Percentiles rank a stretch among this genome's conserved stretches.
Evolutionary conservation across 352 stramenopile genomes (phyloP).

Genomic region (Paralagenidium karlingii): DNA sequence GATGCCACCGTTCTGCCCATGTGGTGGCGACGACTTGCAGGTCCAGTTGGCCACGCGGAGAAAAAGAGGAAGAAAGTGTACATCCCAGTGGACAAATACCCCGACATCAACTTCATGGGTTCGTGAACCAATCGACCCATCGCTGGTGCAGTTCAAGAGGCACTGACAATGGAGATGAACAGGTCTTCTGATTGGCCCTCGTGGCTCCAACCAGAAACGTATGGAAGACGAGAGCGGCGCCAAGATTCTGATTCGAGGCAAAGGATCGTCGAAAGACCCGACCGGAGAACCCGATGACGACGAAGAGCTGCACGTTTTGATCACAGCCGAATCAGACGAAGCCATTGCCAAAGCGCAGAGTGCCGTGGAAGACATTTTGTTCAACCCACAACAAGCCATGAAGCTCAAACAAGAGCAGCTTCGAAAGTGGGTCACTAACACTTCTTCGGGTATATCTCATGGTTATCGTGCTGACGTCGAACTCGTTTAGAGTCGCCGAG

Average conservation of each 20-base stretch:
- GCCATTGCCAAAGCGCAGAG: conserved; percentile 73
- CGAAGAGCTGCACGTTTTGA: conserved; percentile 84
- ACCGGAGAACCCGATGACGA: conserved; percentile 75
- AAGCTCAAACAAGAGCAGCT: conserved; percentile 88
- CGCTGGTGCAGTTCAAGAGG: conserved; percentile 1
- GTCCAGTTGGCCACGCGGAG: conserved; percentile 1
- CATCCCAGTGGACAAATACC: conserved; percentile 85
- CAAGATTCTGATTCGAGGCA: conserved; percentile 85
- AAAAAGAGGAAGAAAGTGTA: conserved; percentile 88
- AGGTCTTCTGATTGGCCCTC: conserved; percentile 80
- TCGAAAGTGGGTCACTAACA: conserved; percentile 29
- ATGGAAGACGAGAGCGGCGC: conserved; percentile 87
- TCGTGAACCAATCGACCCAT: no score
- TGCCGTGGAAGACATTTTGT: conserved; percentile 85
- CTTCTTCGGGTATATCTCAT: neutral
- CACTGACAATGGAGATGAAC: neutral
- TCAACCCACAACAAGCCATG: conserved; percentile 85
- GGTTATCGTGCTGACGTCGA: no score
- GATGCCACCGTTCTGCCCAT: neutral
- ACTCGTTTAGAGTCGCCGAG: conserved; percentile 61
- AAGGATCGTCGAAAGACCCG: conserved; percentile 75
- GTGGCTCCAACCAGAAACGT: conserved; percentile 85
- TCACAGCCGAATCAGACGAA: conserved; percentile 85
- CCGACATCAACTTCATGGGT: conserved; percentile 91
- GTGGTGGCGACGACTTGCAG: neutral